phyloP scores from a whole-genome alignment of 352 stramenopile species.

The Phytophthora parvispora region DNA sequence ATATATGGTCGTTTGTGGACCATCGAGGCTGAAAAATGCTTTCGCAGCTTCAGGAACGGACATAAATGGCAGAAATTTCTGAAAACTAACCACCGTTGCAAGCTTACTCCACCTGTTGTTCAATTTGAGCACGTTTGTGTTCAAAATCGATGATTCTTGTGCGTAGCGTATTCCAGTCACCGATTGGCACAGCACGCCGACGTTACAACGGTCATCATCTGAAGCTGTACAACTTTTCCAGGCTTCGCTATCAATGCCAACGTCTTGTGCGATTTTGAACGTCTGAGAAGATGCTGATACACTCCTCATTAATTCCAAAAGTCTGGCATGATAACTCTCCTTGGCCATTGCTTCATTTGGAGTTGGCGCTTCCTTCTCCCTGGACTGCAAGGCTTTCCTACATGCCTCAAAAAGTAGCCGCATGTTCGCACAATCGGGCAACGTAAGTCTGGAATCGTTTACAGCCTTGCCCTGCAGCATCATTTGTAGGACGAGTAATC shows the following conservation, averaged over 20 bases:
- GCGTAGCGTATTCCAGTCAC: slow-evolving; percentile 2
- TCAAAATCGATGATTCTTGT: not conserved
- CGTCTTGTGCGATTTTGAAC: slow-evolving; percentile 11
- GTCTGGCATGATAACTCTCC: not conserved
- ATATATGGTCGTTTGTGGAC: slow-evolving; percentile 19
- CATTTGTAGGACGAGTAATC: slow-evolving; percentile 12
- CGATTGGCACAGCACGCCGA: slow-evolving; percentile 10
- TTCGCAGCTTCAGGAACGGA: slow-evolving; percentile 5
- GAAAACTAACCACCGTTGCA: slow-evolving; percentile 3
- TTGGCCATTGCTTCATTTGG: not conserved
- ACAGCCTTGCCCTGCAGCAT: slow-evolving; percentile 21
- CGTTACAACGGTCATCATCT: not conserved
- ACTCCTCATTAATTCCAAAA: slow-evolving; percentile 10
- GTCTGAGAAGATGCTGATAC: not conserved
- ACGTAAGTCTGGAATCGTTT: not conserved
- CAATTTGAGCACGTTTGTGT: not conserved
- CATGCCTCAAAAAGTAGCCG: slow-evolving; percentile 17
- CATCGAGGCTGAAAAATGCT: slow-evolving; percentile 25
- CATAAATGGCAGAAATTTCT: slow-evolving; percentile 14
- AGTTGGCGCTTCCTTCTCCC: not conserved
- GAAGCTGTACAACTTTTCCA: not conserved
- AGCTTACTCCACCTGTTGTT: slow-evolving; percentile 5
- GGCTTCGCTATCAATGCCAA: slow-evolving; percentile 21
- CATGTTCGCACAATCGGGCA: not conserved
- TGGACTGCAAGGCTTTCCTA: slow-evolving; percentile 11